Evolutionary conservation across 1,284 basidiomycete genomes (phyloP).

Genomic region (Limonomyces culmigenus): DNA sequence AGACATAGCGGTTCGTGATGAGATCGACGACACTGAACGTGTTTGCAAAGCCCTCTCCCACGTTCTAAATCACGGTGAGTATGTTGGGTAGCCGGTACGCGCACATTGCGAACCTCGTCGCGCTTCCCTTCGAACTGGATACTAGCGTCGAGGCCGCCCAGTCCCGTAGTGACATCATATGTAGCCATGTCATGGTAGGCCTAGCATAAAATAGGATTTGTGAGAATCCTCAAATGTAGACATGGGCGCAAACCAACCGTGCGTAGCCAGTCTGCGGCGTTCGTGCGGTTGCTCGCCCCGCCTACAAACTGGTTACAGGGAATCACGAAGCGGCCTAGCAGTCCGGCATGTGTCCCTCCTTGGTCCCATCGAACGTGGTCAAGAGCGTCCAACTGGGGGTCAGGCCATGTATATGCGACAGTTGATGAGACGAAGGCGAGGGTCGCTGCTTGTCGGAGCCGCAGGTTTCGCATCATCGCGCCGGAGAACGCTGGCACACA

Average conservation of each 20-base stretch:
- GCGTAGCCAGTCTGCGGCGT: no score
- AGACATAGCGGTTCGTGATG: not conserved
- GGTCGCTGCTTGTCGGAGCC: no score
- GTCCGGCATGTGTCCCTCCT: not conserved
- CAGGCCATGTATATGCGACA: not conserved
- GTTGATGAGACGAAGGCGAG: no score
- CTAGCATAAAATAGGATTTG: no score
- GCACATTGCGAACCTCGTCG: constrained; percentile 4
- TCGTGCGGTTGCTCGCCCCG: no score
- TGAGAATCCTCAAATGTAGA: not conserved
- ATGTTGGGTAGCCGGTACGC: not conserved
- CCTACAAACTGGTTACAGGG: not conserved
- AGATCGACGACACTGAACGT: constrained; percentile 6
- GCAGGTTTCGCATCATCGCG: no score
- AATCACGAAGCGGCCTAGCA: not conserved
- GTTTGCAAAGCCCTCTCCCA: constrained; percentile 11
- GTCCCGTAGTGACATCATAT: constrained; percentile 9
- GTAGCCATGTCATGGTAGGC: constrained; percentile 11
- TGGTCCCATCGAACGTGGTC: not conserved
- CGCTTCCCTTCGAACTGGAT: constrained; percentile 12
- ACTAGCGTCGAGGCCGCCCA: constrained; percentile 13
- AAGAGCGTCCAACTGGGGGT: not conserved
- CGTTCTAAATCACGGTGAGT: constrained; percentile 7
- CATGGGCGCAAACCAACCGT: not conserved
- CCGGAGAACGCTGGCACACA: no score